Evolutionary conservation across 1,284 basidiomycete genomes (phyloP).

Genomic region (Ganoderma meredithae): DNA sequence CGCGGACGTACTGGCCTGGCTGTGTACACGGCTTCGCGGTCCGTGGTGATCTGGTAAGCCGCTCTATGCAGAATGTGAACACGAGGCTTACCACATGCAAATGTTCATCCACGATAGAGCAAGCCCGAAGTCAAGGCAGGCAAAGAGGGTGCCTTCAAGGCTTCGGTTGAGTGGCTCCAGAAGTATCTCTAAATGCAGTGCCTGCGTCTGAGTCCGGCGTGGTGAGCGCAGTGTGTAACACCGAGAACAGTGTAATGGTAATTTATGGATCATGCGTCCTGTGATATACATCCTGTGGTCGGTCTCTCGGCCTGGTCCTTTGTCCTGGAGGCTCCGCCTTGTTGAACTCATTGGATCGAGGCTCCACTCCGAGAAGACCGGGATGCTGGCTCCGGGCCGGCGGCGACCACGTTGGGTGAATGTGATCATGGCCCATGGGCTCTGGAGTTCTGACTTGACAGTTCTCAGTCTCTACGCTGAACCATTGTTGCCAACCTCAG

Average conservation of each 20-base stretch:
- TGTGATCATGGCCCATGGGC: no score
- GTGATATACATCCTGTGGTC: no score
- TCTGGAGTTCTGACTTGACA: no score
- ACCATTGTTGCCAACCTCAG: no score
- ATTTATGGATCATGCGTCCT: background rate
- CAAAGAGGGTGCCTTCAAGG: conserved; percentile 43
- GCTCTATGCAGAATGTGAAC: no score
- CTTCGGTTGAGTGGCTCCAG: conserved; percentile 39
- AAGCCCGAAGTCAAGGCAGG: conserved; percentile 45
- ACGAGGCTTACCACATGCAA: conserved; percentile 13
- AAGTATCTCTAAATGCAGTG: conserved; percentile 32
- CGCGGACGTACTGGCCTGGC: conserved; percentile 51
- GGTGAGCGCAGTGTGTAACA: background rate
- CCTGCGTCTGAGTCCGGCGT: background rate
- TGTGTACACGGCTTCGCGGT: conserved; percentile 63
- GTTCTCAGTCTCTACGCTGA: no score
- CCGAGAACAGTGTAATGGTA: background rate
- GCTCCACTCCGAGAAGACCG: no score
- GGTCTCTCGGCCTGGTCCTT: no score
- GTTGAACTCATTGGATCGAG: no score
- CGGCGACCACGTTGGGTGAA: no score
- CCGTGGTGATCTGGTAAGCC: conserved; percentile 43
- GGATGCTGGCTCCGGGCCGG: no score
- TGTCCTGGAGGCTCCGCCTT: no score
- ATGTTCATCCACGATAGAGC: conserved; percentile 35